Conservation (phyloP, 1,139 yeast species). For the Candida sanyaensis region DNA sequence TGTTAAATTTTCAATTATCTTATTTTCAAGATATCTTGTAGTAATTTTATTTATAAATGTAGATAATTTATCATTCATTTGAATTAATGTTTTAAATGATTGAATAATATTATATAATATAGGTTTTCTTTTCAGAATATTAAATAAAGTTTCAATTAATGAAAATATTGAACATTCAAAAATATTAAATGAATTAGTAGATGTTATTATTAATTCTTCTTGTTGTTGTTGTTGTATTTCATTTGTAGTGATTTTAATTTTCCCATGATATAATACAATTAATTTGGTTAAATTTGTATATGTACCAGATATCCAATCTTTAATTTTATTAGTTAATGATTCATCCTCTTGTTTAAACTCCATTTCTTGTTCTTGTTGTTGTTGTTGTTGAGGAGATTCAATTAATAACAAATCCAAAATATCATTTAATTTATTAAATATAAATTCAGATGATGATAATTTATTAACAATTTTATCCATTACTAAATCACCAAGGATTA, state of each 20-base stretch:
- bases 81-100: conserved; percentile 15
- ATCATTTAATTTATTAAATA: conserved; percentile 20
- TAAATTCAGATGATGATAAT: conserved; percentile 32
- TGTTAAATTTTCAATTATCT: conserved; percentile 18
- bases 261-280: neutral
- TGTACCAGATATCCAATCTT: neutral
- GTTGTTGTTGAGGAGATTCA: neutral
- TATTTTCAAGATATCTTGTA: conserved; percentile 17
- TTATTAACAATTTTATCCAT: conserved; percentile 29
- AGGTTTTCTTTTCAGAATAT: conserved; percentile 32
- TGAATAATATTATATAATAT: conserved; percentile 20
- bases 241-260: neutral
- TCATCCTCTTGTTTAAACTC: neutral
- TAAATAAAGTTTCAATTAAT: conserved; percentile 30
- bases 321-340: neutral
- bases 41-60: conserved; percentile 20
- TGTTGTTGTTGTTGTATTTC: neutral
- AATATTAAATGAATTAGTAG: conserved; percentile 14
- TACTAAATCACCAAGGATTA: conserved; percentile 38
- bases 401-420: conserved; percentile 5
- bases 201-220: no score
- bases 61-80: conserved; percentile 15
- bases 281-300: conserved; percentile 1
- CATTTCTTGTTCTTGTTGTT: neutral
- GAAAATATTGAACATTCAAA: conserved; percentile 23